Evolutionary conservation across 495 filamentous ascomycete genomes (phyloP), one percentile per base, ranked within the genome.

Genomic region (Neurospora tetraspora): DNA sequence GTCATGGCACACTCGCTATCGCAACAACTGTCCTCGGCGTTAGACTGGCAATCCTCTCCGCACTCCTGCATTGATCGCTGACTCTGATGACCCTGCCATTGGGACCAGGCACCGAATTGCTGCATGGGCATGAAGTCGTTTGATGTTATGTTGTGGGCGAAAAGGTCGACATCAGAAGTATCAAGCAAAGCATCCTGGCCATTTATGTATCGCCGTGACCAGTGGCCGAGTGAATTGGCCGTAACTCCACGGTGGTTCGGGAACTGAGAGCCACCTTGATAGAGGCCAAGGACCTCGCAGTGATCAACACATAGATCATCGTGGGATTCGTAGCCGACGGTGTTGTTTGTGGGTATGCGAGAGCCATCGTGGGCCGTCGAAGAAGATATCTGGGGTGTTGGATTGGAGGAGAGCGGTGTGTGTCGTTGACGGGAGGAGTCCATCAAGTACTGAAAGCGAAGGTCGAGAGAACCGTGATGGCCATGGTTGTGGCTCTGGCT

Each of bases 251-350:
- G 75, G 65, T 81, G 80, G 47, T 77, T 78, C 71, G 78, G 74
- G 68, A 76, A 74, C 65, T 78, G 74, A 47, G 76, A 80, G 74
- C 78, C 78, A 40, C 79, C 78, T 16, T 65, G 53, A 76, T 78
- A 81, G 72, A 81, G 71, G 27, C 78, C 80, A 65, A 81, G 75
- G 36, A 75, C 77, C 59, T 76, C 71, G 77, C 81, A 84, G 43
- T 77, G 76, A 68, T 82, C 81, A 38, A 83, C 68, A 47, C 82
- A 84, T n/a, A 80, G 74, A 71, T 84, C 82, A 70, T 84, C 82
- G 75, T 84, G 82, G 39, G 82, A 83, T 43, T 76, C 74, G 34
- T 77, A 75, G 20, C 73, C 53, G 27, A 65, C 70, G 39, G 68
- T 36, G 70, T 31, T 45, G 20, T 36, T 69, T 39, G 53, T 70